phyloP scores from a whole-genome alignment of 331 rosid species.

The Dryas integrifolia region DNA sequence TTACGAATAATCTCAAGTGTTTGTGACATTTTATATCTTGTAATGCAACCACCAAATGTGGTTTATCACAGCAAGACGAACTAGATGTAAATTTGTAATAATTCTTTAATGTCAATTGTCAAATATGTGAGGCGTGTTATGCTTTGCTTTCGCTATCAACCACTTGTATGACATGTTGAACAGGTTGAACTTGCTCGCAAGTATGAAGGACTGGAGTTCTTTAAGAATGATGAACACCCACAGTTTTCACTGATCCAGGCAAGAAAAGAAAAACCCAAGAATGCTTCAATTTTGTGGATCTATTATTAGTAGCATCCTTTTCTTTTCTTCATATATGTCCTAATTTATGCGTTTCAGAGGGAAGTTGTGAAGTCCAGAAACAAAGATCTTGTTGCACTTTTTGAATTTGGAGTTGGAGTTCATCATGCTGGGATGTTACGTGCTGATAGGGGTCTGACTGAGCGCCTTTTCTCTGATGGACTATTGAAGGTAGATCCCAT shows the following conservation, averaged over 20 bases:
- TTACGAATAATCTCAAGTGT: neutral
- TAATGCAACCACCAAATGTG: neutral
- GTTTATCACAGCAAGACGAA: neutral
- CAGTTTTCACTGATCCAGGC: constrained; percentile 69
- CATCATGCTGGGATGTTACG: constrained; percentile 99
- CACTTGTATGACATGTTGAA: constrained; percentile 28
- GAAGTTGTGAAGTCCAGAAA: constrained; percentile 90
- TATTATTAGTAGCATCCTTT: constrained; percentile 10
- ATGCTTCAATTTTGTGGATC: constrained; percentile 21
- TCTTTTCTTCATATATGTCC: constrained; percentile 28
- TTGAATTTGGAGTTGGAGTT: constrained; percentile 77
- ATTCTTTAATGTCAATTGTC: neutral
- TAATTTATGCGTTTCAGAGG: constrained; percentile 54
- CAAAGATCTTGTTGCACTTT: constrained; percentile 86
- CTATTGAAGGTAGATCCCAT: constrained; percentile 62
- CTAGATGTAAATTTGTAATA: neutral
- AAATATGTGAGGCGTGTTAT: neutral
- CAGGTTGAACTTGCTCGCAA: constrained; percentile 81
- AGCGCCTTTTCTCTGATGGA: constrained; percentile 88
- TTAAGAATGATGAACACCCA: constrained; percentile 62
- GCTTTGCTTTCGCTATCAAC: constrained; percentile 5
- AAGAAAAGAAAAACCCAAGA: constrained; percentile 8
- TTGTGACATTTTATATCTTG: neutral
- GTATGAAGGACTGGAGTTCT: constrained; percentile 64
- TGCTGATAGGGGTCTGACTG: constrained; percentile 89